Evolutionary conservation across 768 basidiomycete species (phyloP).

Genomic region (Kwoniella heveanensis): DNA sequence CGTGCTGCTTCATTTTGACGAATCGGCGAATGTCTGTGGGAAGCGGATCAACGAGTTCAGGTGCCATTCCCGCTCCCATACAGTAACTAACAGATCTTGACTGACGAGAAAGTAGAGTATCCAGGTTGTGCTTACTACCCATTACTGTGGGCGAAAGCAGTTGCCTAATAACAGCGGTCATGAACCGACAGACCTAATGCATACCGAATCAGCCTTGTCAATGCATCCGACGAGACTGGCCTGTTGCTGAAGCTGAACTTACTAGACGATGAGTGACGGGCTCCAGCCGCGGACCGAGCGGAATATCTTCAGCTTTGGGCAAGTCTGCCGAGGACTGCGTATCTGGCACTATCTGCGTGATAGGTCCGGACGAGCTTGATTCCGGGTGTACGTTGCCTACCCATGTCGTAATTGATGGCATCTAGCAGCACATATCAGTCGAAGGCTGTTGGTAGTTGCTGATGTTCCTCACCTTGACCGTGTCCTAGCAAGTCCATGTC

Average conservation of each 20-base stretch:
- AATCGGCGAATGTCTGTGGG: constrained; percentile 71
- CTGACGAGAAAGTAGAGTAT: constrained; percentile 12
- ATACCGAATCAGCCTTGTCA: neutral
- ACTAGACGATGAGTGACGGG: neutral
- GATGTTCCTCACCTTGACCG: no score
- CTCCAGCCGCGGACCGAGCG: neutral
- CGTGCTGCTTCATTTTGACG: constrained; percentile 74
- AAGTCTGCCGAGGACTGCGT: neutral
- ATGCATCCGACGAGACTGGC: neutral
- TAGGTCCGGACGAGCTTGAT: neutral
- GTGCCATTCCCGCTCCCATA: constrained; percentile 14
- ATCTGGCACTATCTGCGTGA: constrained; percentile 8
- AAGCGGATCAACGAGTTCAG: neutral
- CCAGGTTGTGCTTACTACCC: constrained; percentile 34
- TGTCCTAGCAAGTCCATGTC: no score
- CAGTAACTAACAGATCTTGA: neutral
- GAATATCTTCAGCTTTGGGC: neutral
- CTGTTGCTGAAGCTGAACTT: no score
- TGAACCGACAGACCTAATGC: constrained; percentile 32
- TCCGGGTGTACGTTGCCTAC: neutral
- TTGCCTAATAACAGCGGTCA: constrained; percentile 13
- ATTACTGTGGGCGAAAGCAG: constrained; percentile 45
- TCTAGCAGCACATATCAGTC: no score
- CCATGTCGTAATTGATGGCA: no score
- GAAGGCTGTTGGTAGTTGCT: no score